Base-by-base conservation (phyloP, 306 rosid species). In the Vachellia pachyceras region DNA sequence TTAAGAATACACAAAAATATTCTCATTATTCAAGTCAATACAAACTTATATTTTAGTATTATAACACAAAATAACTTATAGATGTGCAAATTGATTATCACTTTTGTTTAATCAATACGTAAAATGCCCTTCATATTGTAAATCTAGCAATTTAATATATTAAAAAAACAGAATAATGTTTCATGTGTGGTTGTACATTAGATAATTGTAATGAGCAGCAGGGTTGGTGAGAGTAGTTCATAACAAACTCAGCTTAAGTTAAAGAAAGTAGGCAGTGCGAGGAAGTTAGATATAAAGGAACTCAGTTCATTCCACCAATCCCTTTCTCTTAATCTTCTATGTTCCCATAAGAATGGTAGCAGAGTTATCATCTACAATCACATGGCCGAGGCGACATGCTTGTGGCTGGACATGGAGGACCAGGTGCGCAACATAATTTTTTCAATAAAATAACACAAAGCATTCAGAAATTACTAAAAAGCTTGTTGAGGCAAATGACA, bases 31-130 rank as follows among this genome's bases (percentile, higher is more conserved):
- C 11, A 64, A 64, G 42, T 64, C 22, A 66, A 36, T 7, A 17
- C 41, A 15, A 66, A 66, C 71, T 7, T 66, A 57, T 49, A 33
- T 22, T 55, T 57, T 42, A 74, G 66, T 42, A 40, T 65, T 75
- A 55, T 57, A 67, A 39, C 47, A 64, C 14, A 67, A 72, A 8
- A 72, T 11, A 49, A 18, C 25, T 25, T 49, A 49, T 15, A 10
- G 39, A 63, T 46, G 29, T 17, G 41, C 37, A 45, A 29, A 22
- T 73, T 47, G 5, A 57, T 46, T 29, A 17, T 47, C 73, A 50
- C 29, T 11, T 14, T 61, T 58, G 3, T 13, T 65, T 54, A 54
- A n/a, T 54, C 12, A 7, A 54, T 7, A 54, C 20, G 5, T 3
- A 54, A n/a, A n/a, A 4, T 54, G 0, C 23, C 25, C 18, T 54